A percentile compares a stretch with the other conserved stretches of the same genome.
Evolutionary conservation across 2,329 filamentous ascomycete species (phyloP).

Genomic region (Calonectria pseudoturangicola): DNA sequence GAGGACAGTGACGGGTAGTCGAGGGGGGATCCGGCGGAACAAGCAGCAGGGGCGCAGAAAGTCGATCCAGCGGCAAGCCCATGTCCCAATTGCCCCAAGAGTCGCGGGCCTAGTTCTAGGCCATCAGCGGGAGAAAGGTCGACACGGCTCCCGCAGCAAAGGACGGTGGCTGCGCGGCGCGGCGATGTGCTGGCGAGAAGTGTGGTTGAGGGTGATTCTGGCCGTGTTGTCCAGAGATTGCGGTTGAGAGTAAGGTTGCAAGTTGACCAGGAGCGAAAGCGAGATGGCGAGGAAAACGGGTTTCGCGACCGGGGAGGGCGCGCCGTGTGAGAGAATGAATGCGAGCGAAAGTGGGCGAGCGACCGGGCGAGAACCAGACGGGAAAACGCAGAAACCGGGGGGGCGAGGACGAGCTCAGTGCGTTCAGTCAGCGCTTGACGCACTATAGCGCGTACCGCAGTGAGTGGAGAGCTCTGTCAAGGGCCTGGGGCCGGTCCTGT

Average conservation of each 20-base stretch:
- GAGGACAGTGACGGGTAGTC: conserved; percentile 37
- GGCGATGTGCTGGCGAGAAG: conserved; percentile 29
- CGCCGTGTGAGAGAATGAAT: conserved; percentile 38
- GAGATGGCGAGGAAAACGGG: conserved; percentile 49
- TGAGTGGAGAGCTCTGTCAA: conserved; percentile 48
- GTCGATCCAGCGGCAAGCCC: conserved; percentile 60
- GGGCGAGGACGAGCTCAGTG: conserved; percentile 28
- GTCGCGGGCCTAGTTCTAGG: conserved; percentile 56
- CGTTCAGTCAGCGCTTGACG: conserved; percentile 25
- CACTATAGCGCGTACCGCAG: conserved; percentile 31
- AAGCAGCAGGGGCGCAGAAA: conserved; percentile 56
- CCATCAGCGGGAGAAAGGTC: conserved; percentile 57
- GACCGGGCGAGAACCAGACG: conserved; percentile 38
- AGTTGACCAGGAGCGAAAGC: conserved; percentile 45
- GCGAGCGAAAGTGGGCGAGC: conserved; percentile 36
- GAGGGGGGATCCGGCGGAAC: conserved; percentile 50
- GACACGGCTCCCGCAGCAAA: conserved; percentile 46
- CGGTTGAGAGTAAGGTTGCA: conserved; percentile 32
- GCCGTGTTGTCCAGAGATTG: conserved; percentile 20
- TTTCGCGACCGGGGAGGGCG: conserved; percentile 49
- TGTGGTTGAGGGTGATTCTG: conserved; percentile 26
- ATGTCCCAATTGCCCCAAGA: conserved; percentile 63
- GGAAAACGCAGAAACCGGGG: conserved; percentile 37
- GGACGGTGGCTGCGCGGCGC: conserved; percentile 19
- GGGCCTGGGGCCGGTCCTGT: conserved; percentile 48